Evolutionary conservation across 495 filamentous ascomycete genomes (phyloP).

Genomic region (Podospora tetraspora): DNA sequence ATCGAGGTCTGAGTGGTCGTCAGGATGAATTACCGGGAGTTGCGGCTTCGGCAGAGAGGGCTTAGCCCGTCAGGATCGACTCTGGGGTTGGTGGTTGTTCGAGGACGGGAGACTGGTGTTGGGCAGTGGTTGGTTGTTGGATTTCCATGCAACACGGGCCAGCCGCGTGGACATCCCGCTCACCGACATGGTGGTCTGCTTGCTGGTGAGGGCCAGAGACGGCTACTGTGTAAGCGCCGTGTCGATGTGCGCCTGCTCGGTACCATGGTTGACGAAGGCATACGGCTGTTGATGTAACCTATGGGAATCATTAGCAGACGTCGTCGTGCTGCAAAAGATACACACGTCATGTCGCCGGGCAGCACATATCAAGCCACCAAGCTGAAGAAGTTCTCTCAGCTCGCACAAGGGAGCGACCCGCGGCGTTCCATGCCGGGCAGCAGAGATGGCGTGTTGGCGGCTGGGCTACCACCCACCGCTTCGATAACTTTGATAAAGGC

Average conservation of each 20-base stretch:
- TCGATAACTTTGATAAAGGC: not conserved
- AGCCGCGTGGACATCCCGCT: not conserved
- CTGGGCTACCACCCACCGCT: not conserved
- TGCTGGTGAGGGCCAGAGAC: not conserved
- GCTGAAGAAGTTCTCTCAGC: not conserved
- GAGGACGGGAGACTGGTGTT: not conserved
- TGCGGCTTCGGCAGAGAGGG: not conserved
- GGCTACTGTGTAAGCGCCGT: not conserved
- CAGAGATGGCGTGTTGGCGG: not conserved
- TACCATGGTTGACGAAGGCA: not conserved
- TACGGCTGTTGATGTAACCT: not conserved
- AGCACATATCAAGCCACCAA: not conserved
- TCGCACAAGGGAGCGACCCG: not conserved
- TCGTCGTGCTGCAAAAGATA: not conserved
- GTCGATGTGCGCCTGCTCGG: not conserved
- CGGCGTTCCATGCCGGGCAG: not conserved
- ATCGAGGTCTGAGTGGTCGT: not conserved
- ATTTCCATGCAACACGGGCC: not conserved
- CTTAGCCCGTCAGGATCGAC: not conserved
- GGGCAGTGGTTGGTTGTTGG: not conserved
- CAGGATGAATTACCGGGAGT: not conserved
- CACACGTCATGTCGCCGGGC: not conserved
- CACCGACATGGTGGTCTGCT: not conserved
- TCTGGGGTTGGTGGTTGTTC: not conserved
- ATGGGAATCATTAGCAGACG: not conserved